Percentiles rank a stretch among this genome's conserved stretches.
phyloP scores from a whole-genome alignment of 225 moss, liverwort and hornwort genomes.

The Rhytidiadelphus loreus region DNA sequence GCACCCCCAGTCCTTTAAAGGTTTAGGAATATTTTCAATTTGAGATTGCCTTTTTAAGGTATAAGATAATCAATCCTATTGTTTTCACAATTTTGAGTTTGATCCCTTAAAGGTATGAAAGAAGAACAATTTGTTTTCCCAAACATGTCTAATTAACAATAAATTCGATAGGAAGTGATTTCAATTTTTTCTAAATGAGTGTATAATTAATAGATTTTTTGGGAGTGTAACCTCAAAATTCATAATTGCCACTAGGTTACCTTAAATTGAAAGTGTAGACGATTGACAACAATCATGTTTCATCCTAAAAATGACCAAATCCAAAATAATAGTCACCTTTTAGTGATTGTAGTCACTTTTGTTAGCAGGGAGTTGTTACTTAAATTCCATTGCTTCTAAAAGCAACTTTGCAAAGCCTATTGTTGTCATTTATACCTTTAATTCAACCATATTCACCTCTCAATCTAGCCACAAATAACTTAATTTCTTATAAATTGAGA shows the following conservation, averaged over 20 bases:
- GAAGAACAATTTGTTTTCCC: no score
- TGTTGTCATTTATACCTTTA: not conserved
- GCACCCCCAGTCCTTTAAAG: no score
- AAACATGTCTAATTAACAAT: not conserved
- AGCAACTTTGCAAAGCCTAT: not conserved
- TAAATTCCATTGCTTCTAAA: not conserved
- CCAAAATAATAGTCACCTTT: not conserved
- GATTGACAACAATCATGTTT: not conserved
- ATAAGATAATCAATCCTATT: not conserved
- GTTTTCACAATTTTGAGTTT: not conserved
- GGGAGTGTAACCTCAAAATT: fast-evolving
- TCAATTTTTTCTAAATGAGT: fast-evolving
- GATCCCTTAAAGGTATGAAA: fast-evolving
- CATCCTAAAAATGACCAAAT: not conserved
- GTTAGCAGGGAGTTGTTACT: not conserved
- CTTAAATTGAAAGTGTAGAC: not conserved
- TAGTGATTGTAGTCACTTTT: fast-evolving
- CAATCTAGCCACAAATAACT: not conserved
- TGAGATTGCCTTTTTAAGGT: not conserved
- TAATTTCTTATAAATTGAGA: not conserved
- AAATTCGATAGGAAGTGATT: not conserved
- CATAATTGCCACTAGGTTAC: not conserved
- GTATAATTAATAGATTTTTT: no score
- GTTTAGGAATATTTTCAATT: not conserved
- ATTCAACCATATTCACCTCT: no score